phyloP scores from a whole-genome alignment of 192 early-diverging fungal species.

The Backusella luteola region DNA sequence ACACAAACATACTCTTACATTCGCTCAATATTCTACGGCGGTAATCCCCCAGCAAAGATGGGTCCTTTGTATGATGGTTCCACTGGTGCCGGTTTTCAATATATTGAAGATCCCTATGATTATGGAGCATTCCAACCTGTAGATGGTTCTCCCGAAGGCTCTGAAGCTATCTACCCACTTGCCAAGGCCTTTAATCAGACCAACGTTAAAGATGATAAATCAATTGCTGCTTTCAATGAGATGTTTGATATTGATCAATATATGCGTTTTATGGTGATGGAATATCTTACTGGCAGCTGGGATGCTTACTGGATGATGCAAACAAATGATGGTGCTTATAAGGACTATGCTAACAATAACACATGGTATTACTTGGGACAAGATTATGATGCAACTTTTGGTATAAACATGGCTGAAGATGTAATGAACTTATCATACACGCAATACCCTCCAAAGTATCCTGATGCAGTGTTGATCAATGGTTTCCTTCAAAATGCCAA shows the following conservation, averaged over 20 bases:
- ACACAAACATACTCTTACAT: conserved; percentile 41
- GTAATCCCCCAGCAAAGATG: conserved; percentile 30
- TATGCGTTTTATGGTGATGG: conserved; percentile 48
- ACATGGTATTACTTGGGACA: conserved; percentile 45
- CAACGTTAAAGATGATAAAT: conserved; percentile 33
- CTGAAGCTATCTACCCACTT: conserved; percentile 22
- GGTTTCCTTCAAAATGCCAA: conserved; percentile 42
- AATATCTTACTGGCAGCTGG: conserved; percentile 49
- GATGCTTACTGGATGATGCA: conserved; percentile 49
- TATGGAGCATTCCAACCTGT: conserved; percentile 29
- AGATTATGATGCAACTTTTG: conserved; percentile 52
- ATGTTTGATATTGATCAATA: conserved; percentile 39
- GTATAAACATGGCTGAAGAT: conserved; percentile 34
- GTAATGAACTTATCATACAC: conserved; percentile 34
- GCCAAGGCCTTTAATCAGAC: conserved; percentile 24
- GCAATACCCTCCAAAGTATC: conserved; percentile 28
- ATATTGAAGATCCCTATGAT: conserved; percentile 15
- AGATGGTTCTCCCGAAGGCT: conserved; percentile 14
- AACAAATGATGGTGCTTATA: conserved; percentile 46
- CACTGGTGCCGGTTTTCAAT: conserved; percentile 42
- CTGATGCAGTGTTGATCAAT: conserved; percentile 43
- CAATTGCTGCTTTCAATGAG: conserved; percentile 24
- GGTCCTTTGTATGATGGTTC: conserved; percentile 48
- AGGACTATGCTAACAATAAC: conserved; percentile 31
- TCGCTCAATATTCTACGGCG: conserved; percentile 39